Conservation (phyloP, 306 rosid species). For the Castanea sativa region DNA sequence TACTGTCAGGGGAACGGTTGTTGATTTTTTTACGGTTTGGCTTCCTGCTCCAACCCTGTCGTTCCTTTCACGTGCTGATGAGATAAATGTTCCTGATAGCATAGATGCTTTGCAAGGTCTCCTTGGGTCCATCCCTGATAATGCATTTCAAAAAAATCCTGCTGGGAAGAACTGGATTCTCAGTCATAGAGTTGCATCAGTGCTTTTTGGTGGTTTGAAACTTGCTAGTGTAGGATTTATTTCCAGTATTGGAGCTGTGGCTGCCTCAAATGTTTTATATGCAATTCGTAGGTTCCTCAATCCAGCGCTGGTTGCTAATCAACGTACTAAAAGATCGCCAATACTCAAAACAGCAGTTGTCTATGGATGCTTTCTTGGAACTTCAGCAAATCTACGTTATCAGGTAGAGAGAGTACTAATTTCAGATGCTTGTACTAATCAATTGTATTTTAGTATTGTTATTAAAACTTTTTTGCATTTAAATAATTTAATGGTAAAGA, state of each 20-base stretch:
- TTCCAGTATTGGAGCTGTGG: constrained; percentile 87
- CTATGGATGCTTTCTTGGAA: constrained; percentile 69
- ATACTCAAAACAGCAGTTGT: constrained; percentile 77
- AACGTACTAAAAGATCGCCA: constrained; percentile 67
- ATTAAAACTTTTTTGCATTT: not conserved
- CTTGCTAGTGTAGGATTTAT: constrained; percentile 87
- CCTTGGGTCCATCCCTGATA: constrained; percentile 93
- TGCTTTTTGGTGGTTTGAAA: constrained; percentile 84
- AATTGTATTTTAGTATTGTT: constrained; percentile 9
- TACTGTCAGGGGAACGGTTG: constrained; percentile 71
- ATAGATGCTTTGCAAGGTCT: constrained; percentile 63
- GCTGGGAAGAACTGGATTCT: constrained; percentile 83
- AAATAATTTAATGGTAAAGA: not conserved
- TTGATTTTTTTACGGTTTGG: constrained; percentile 98
- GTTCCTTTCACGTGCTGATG: constrained; percentile 71
- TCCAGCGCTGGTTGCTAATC: constrained; percentile 46
- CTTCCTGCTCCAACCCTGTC: constrained; percentile 99
- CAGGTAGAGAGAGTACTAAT: constrained; percentile 55
- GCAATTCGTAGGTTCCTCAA: constrained; percentile 56
- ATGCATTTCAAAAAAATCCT: constrained; percentile 87
- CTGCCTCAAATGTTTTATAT: constrained; percentile 70
- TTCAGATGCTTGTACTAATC: constrained; percentile 7
- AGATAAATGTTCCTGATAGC: constrained; percentile 50
- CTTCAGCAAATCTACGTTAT: constrained; percentile 89
- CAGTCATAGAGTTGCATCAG: constrained; percentile 81